phyloP scores from a whole-genome alignment of 1,284 basidiomycete species.

The Sanguinoderma infundibulare region DNA sequence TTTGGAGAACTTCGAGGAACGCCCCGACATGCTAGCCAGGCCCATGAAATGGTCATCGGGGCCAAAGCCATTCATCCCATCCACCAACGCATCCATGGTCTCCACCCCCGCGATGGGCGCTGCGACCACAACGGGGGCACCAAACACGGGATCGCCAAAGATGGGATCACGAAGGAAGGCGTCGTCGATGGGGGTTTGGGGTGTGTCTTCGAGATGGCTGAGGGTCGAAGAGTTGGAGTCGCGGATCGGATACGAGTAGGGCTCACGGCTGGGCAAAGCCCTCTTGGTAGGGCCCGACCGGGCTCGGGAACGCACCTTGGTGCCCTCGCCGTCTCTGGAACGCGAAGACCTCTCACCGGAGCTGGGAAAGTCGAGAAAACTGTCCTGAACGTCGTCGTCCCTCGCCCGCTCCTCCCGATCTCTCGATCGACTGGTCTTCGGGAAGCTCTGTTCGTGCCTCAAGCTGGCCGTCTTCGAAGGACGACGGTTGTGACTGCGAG shows the following conservation, averaged over 20 bases:
- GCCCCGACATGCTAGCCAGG: conserved; percentile 42
- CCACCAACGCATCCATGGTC: conserved; percentile 84
- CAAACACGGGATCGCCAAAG: conserved; percentile 52
- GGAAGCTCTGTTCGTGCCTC: conserved; percentile 25
- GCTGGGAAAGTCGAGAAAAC: conserved; percentile 28
- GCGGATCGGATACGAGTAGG: conserved; percentile 47
- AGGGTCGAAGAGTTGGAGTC: conserved; percentile 66
- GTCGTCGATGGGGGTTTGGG: conserved; percentile 67
- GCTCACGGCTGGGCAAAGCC: conserved; percentile 44
- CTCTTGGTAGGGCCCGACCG: conserved; percentile 56
- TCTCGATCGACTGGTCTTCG: conserved; percentile 22
- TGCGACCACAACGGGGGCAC: conserved; percentile 71
- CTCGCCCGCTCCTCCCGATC: conserved; percentile 18
- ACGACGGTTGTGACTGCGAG: conserved; percentile 25
- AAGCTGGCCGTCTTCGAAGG: conserved; percentile 30
- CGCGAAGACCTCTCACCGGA: conserved; percentile 21
- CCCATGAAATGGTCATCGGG: conserved; percentile 58
- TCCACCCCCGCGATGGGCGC: conserved; percentile 79
- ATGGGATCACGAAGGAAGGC: conserved; percentile 47
- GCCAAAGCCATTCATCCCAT: conserved; percentile 71
- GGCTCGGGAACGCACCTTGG: conserved; percentile 32
- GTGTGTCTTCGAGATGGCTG: conserved; percentile 65
- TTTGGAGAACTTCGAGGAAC: conserved; percentile 48
- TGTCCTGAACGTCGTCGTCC: conserved; percentile 23
- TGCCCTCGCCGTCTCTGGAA: conserved; percentile 23